phyloP scores from a whole-genome alignment of 2,329 filamentous ascomycete species.

The Plectosphaerella sp. region DNA sequence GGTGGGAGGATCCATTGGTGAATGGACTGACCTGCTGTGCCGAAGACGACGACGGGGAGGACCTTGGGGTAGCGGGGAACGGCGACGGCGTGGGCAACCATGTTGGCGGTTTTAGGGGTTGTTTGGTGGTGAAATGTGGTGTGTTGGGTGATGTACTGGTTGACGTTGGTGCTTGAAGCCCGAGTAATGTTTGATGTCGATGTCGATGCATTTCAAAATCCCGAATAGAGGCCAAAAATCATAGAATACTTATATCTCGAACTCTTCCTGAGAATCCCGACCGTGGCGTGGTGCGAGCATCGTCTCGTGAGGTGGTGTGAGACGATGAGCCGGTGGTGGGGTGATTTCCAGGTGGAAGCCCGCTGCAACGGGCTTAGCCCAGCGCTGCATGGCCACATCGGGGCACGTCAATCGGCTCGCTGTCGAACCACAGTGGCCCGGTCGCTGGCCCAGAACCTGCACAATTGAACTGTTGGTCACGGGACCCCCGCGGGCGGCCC shows the following conservation, averaged over 20 bases:
- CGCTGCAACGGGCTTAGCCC: background rate
- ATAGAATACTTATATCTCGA: background rate
- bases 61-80: background rate
- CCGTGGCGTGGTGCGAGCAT: background rate
- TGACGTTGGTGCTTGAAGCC: background rate
- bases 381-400: background rate
- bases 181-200: background rate
- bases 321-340: background rate
- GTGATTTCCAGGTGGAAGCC: background rate
- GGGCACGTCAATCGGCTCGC: background rate
- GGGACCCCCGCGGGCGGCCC: too few relatives aligned
- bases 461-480: too few relatives aligned
- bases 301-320: background rate
- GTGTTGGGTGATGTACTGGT: background rate
- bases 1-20: background rate
- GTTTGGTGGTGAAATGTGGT: background rate
- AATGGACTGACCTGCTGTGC: background rate
- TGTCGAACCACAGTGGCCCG: background rate
- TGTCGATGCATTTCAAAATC: background rate
- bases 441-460: too few relatives aligned
- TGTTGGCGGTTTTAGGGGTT: background rate
- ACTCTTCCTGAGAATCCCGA: background rate
- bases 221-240: background rate
- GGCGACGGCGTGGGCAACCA: background rate
- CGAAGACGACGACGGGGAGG: slow-evolving; percentile 1